A percentile compares a stretch with the other conserved stretches of the same genome.
Evolutionary conservation across 805 yeast genomes (phyloP).

Genomic region (Wickerhamomyces ciferrii): DNA sequence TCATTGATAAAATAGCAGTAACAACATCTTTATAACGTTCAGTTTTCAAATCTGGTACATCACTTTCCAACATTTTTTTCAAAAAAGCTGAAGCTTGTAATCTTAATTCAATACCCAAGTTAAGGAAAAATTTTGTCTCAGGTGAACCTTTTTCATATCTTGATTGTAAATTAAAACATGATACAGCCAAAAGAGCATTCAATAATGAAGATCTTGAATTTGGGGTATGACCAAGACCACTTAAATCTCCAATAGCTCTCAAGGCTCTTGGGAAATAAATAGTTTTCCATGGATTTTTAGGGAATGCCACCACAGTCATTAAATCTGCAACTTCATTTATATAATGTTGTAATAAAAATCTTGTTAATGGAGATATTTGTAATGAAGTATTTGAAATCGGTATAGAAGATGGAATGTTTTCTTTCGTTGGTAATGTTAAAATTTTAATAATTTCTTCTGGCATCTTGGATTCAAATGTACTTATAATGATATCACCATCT

Average conservation of each 20-base stretch:
- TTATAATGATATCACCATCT: conserved; percentile 8
- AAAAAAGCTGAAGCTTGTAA: conserved; percentile 70
- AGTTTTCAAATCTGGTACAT: conserved; percentile 36
- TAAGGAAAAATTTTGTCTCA: conserved; percentile 64
- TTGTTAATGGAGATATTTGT: conserved; percentile 61
- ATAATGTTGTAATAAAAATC: conserved; percentile 70
- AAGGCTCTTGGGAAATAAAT: conserved; percentile 83
- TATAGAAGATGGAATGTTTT: conserved; percentile 12
- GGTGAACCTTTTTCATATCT: conserved; percentile 63
- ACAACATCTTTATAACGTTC: conserved; percentile 81
- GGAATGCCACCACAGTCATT: conserved; percentile 66
- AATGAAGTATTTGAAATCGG: conserved; percentile 56
- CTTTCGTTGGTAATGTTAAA: conserved; percentile 29
- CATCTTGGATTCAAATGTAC: conserved; percentile 36
- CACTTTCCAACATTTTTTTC: conserved; percentile 49
- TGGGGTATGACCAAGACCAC: conserved; percentile 68
- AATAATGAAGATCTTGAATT: conserved; percentile 72
- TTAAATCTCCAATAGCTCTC: conserved; percentile 75
- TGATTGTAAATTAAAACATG: conserved; percentile 76
- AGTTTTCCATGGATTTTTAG: conserved; percentile 84
- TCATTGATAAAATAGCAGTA: conserved; percentile 82
- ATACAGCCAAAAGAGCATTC: conserved; percentile 74
- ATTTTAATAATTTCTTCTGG: conserved; percentile 41
- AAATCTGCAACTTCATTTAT: conserved; percentile 71
- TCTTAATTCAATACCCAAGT: conserved; percentile 68